Percentiles rank a stretch among this genome's conserved stretches.
Conservation (phyloP, 2,329 filamentous ascomycete genomes). For the Colletotrichum nymphaeae region DNA sequence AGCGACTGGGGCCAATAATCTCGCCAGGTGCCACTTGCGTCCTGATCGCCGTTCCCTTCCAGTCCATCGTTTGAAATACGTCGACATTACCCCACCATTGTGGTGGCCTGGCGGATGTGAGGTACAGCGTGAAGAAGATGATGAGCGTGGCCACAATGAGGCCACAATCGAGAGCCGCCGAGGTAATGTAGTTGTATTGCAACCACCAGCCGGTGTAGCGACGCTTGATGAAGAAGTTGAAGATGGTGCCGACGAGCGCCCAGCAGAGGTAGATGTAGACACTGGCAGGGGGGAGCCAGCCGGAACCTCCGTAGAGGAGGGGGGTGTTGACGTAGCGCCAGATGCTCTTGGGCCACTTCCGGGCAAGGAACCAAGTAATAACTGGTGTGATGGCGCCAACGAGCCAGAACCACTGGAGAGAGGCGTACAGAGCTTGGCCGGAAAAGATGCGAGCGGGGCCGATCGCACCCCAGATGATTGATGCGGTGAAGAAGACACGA, state of each 20-base stretch:
- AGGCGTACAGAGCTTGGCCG: conserved; percentile 69
- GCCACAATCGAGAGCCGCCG: conserved; percentile 77
- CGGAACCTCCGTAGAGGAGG: conserved; percentile 74
- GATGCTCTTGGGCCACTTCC: conserved; percentile 69
- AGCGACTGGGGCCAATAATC: conserved; percentile 63
- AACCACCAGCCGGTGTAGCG: conserved; percentile 79
- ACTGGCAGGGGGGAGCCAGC: conserved; percentile 75
- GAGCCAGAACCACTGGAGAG: conserved; percentile 78
- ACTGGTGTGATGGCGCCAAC: conserved; percentile 72
- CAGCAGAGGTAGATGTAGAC: conserved; percentile 78
- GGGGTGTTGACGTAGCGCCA: conserved; percentile 76
- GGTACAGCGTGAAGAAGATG: conserved; percentile 75
- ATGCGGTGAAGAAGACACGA: conserved; percentile 74
- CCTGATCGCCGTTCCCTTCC: conserved; percentile 55
- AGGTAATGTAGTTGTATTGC: conserved; percentile 82
- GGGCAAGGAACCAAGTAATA: conserved; percentile 71
- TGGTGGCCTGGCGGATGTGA: conserved; percentile 66
- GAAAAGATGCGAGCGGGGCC: conserved; percentile 78
- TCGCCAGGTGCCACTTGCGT: conserved; percentile 53
- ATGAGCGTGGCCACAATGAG: conserved; percentile 74
- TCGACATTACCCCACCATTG: conserved; percentile 72
- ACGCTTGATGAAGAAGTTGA: conserved; percentile 76
- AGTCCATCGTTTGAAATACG: conserved; percentile 60
- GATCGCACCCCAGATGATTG: conserved; percentile 79
- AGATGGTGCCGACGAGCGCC: conserved; percentile 74